Evolutionary conservation across 108 stramenopile species (phyloP).

Genomic region (Nitzschia putrida): DNA sequence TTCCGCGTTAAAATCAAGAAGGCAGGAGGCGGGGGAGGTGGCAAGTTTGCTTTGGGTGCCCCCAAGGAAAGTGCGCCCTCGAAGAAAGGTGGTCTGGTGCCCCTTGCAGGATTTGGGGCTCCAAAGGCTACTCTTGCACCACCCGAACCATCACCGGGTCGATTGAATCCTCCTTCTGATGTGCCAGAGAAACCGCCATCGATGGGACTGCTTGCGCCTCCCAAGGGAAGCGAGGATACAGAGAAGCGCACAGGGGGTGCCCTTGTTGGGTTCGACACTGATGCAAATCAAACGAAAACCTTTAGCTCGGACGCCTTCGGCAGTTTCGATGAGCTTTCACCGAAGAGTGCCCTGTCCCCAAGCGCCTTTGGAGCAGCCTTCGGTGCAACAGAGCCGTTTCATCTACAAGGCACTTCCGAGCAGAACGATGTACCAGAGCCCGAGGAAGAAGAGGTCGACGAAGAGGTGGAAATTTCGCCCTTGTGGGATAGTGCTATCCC

Average conservation of each 20-base stretch:
- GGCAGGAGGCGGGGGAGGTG: slow-evolving; percentile 30
- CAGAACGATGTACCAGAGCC: neutral
- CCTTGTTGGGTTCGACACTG: slow-evolving; percentile 3
- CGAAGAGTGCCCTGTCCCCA: neutral
- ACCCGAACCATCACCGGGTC: slow-evolving; percentile 7
- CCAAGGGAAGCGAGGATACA: slow-evolving; percentile 28
- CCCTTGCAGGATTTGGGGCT: slow-evolving; percentile 22
- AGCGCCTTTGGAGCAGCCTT: slow-evolving; percentile 18
- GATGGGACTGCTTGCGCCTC: slow-evolving; percentile 42
- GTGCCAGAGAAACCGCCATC: slow-evolving; percentile 13
- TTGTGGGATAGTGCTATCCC: slow-evolving; percentile 58
- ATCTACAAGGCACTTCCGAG: neutral
- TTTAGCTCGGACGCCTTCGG: slow-evolving; percentile 34
- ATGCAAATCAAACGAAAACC: neutral
- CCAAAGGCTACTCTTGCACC: slow-evolving; percentile 7
- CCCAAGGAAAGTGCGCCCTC: slow-evolving; percentile 24
- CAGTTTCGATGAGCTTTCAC: neutral
- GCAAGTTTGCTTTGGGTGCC: slow-evolving; percentile 11
- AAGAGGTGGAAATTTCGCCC: slow-evolving; percentile 34
- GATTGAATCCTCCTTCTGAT: slow-evolving; percentile 9
- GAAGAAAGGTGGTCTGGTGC: slow-evolving; percentile 6
- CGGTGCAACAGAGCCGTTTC: slow-evolving; percentile 4
- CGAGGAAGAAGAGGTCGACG: slow-evolving; percentile 21
- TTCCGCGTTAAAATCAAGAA: slow-evolving; percentile 82
- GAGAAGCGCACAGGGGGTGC: slow-evolving; percentile 6